These are phyloP conservation scores for Suhomyces panamericanus DNA, from an alignment of 1,139 yeast species.

Conservation along the genomic window DNA sequence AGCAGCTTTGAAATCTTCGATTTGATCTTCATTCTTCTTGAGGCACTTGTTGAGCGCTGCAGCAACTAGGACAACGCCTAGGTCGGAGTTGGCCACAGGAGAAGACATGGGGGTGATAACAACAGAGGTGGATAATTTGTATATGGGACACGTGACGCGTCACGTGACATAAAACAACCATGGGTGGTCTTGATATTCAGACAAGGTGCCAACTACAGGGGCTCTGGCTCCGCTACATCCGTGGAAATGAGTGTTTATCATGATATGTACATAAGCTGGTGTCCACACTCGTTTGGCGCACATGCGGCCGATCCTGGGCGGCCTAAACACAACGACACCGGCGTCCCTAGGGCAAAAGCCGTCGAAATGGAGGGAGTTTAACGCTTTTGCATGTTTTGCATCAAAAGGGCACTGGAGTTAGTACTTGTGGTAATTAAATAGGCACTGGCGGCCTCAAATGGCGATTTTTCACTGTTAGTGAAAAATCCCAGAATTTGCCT, in stretches of 20 bases:
- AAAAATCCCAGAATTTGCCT: too few relatives aligned
- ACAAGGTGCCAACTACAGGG: not conserved
- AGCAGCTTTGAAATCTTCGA: constrained; percentile 15
- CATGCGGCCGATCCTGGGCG: constrained; percentile 3
- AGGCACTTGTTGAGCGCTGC: constrained; percentile 31
- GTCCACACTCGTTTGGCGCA: constrained; percentile 3
- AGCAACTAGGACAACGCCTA: constrained; percentile 27
- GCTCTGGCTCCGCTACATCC: not conserved
- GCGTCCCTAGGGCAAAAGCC: not conserved
- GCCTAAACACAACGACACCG: constrained; percentile 2
- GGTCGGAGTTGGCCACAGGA: constrained; percentile 1
- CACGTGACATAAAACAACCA: not conserved
- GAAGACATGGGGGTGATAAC: not conserved
- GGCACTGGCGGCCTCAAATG: not conserved
- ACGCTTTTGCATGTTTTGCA: constrained; percentile 48
- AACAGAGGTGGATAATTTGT: not conserved
- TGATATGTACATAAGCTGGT: constrained; percentile 1
- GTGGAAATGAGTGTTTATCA: constrained; percentile 1
- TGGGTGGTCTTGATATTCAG: not conserved
- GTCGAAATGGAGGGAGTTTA: constrained; percentile 12
- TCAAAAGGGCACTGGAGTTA: constrained; percentile 41
- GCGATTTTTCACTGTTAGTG: not conserved
- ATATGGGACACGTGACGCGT: not conserved
- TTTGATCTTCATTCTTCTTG: constrained; percentile 11
- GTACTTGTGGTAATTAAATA: not conserved